Base-by-base conservation (phyloP, 176 grass and related monocot species). In the Hsuehochloa calcarea region DNA sequence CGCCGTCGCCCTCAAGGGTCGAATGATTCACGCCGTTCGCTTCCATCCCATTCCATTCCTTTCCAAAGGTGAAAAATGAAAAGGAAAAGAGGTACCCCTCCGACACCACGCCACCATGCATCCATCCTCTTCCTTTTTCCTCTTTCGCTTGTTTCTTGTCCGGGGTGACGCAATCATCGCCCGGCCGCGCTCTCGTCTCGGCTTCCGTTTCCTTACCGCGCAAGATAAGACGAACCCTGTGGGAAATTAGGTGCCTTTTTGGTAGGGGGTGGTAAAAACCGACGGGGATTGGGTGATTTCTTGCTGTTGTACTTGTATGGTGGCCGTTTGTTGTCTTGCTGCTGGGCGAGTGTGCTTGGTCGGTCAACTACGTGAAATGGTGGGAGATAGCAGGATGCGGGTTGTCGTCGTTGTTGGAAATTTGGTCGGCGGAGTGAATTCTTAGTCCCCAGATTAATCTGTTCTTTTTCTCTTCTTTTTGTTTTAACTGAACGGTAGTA, bases 21-120 rank as follows among this genome's bases (percentile, higher is more conserved):
- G 10, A 29, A 63, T 26, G 23, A 27, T 63, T 63, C 60, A 14
- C 60, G n/a, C n/a, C 70, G 71, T 31, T 26, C 44, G 45, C 46
- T 31, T 49, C 71, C 26, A 14, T 27, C 8, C 71, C 71, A 27
- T 51, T 5, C 71, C 16, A 3, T 27, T 5, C 71, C 71, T 27
- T 34, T 11, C 46, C 46, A 52, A 34, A 50, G 46, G 46, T 17
- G 29, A 49, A 52, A 73, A 11, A 26, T 51, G 19, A 19, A 49
- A 17, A 73, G 27, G 26, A 19, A 29, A 34, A 51, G 29, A 19
- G 71, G 45, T 52, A 17, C 13, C 14, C 45, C 25, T 31, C 45
- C 70, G 70, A 50, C 70, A 52, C 45, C 70, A 74, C 70, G 70
- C 25, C 70, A 74, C 70, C 46, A 29, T 19, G 25, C 71, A 12